These are phyloP conservation scores for Yamadazyma membranifaciens DNA, from an alignment of 1,139 yeast genomes.

Conservation along the genomic window DNA sequence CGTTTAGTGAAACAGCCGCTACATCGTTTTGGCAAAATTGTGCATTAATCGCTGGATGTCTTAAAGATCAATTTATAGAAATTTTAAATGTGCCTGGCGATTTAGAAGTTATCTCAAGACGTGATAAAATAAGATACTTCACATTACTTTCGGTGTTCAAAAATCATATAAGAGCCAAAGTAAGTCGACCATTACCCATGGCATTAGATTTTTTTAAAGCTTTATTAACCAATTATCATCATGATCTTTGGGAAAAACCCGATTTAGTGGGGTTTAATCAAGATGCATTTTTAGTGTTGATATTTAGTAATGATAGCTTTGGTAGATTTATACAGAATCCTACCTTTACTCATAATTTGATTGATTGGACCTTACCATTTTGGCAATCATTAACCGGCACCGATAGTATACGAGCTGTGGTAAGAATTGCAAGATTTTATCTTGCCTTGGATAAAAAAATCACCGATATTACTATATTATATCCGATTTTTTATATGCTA, in stretches of 20 bases:
- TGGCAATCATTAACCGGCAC: slow-evolving; percentile 10
- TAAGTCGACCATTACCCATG: slow-evolving; percentile 54
- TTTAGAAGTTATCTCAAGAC: slow-evolving; percentile 39
- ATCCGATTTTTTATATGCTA: slow-evolving; percentile 4
- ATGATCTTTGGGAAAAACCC: slow-evolving; percentile 50
- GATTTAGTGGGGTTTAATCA: slow-evolving; percentile 33
- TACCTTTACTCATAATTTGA: neutral
- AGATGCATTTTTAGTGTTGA: slow-evolving; percentile 53
- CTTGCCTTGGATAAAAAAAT: slow-evolving; percentile 4
- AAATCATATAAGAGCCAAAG: slow-evolving; percentile 49
- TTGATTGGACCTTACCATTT: slow-evolving; percentile 11
- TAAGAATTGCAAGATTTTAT: slow-evolving; percentile 7
- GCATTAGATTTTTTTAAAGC: slow-evolving; percentile 47
- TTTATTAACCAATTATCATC: slow-evolving; percentile 37
- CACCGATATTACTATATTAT: neutral
- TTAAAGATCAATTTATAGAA: slow-evolving; percentile 36
- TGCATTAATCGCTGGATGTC: slow-evolving; percentile 36
- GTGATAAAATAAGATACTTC: slow-evolving; percentile 38
- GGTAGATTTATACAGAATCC: slow-evolving; percentile 12
- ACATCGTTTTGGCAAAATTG: slow-evolving; percentile 54
- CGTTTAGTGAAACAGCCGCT: slow-evolving; percentile 43
- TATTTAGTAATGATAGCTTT: slow-evolving; percentile 39
- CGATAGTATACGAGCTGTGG: slow-evolving; percentile 7
- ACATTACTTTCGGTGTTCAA: slow-evolving; percentile 46
- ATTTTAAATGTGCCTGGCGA: slow-evolving; percentile 44